Evolutionary conservation across 176 grass and related monocot species (phyloP), one percentile per base, ranked within the genome.

Genomic region (Panicum miliaceum): DNA sequence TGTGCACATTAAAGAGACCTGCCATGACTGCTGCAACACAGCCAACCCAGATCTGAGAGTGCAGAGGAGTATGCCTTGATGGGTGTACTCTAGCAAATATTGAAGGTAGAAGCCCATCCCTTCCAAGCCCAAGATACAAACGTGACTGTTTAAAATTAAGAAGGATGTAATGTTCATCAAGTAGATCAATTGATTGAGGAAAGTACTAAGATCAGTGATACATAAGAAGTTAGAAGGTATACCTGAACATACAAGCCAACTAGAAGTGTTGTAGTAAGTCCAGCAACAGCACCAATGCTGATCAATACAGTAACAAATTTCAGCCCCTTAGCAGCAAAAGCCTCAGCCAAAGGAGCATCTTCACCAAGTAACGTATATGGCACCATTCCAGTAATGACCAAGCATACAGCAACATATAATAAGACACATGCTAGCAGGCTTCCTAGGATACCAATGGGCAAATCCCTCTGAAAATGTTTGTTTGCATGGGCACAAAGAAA

Each of bases 201-300:
- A 32, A n/a, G 1, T 47, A 74, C 5, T 9, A 69, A 43, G 62
- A 41, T 58, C 26, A 42, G 22, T 27, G 26, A 83, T 46, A 51
- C 12, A 71, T 57, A 58, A 78, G 36, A 62, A 52, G 3, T 72
- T 77, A 16, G 5, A 71, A 89, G 56, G 60, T 58, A 85, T 82
- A 96, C 96, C 93, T 99, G 96, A 92, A 99, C 96, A 92, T 99
- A 99, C 36, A 99, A 79, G 64, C 96, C 96, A 72, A 99, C 88
- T 81, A 99, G 91, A 92, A 99, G 89, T 25, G 96, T 99, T 42
- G 96, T 96, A 75, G 96, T 88, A 78, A 99, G 91, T 68, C 96
- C 93, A 68, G 91, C 93, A 84, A 99, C 90, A 89, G 96, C 96
- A 78, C 73, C 91, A 36, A 99, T 89, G 86, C 96, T 94, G 81